These are phyloP conservation scores for Amanita jacksonii DNA, from an alignment of 768 basidiomycete species.

Conservation along the genomic window DNA sequence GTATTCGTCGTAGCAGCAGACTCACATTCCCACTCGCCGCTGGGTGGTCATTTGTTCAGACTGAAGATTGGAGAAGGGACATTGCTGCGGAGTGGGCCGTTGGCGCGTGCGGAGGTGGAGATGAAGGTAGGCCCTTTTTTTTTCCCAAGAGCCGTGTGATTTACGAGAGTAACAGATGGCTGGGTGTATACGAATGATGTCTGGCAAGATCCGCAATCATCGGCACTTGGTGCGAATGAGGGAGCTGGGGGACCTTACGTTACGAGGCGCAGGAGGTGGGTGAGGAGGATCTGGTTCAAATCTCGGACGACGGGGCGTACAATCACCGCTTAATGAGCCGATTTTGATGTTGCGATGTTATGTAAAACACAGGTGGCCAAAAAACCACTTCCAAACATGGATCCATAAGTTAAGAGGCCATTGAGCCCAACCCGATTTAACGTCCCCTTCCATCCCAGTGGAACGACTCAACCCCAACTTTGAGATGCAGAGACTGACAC, in stretches of 20 bases:
- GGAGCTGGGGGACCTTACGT: conserved; percentile 37
- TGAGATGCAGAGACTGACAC: too few relatives aligned
- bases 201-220: conserved; percentile 56
- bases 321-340: too few relatives aligned
- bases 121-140: conserved; percentile 17
- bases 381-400: too few relatives aligned
- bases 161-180: conserved; percentile 33
- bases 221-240: background rate
- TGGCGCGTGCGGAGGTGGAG: conserved; percentile 18
- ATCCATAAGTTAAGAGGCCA: too few relatives aligned
- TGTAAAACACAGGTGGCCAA: too few relatives aligned
- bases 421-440: too few relatives aligned
- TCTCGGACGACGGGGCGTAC: too few relatives aligned
- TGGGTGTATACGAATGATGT: conserved; percentile 79
- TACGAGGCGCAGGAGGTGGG: conserved; percentile 64
- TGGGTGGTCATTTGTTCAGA: conserved; percentile 67
- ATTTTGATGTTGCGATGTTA: too few relatives aligned
- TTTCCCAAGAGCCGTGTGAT: background rate
- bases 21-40: conserved; percentile 69
- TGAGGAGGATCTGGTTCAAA: conserved; percentile 56
- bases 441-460: too few relatives aligned
- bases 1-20: conserved; percentile 49
- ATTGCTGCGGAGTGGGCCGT: conserved; percentile 46
- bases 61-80: conserved; percentile 73
- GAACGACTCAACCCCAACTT: too few relatives aligned